Conservation (phyloP, 78 protist species). For the Anaeramoeba flamelloides region DNA sequence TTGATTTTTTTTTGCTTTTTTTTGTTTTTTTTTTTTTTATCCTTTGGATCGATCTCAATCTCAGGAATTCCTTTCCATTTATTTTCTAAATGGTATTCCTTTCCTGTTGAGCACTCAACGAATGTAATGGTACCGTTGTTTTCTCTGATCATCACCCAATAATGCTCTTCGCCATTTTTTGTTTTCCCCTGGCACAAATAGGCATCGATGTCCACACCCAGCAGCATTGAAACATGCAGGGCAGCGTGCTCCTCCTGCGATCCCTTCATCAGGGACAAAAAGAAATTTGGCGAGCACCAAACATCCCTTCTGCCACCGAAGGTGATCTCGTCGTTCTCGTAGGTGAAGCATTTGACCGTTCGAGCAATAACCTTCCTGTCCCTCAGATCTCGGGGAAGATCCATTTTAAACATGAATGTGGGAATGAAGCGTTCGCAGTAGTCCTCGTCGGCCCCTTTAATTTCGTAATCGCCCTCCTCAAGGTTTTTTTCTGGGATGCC, state of each 20-base stretch:
- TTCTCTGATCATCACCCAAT: background rate
- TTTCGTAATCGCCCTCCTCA: background rate
- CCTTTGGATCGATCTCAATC: too few species aligned
- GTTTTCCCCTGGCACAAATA: background rate
- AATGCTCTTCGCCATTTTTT: background rate
- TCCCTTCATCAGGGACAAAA: background rate
- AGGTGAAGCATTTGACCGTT: constrained; percentile 7
- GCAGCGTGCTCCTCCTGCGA: background rate
- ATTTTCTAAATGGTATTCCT: background rate
- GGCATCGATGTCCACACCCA: background rate
- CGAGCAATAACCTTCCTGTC: background rate
- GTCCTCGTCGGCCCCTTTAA: background rate
- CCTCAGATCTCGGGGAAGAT: background rate
- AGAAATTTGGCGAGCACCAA: background rate
- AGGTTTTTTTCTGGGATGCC: background rate
- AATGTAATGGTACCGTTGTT: background rate
- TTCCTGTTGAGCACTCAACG: background rate
- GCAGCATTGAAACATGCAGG: background rate
- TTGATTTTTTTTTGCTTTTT: too few species aligned
- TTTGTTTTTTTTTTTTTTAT: too few species aligned
- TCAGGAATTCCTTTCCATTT: background rate
- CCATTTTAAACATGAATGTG: background rate
- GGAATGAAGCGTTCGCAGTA: background rate
- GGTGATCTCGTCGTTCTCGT: constrained; percentile 1
- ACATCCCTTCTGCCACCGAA: constrained; percentile 9